phyloP scores from a whole-genome alignment of 2,329 filamentous ascomycete genomes.

The Stylonectria norvegica region DNA sequence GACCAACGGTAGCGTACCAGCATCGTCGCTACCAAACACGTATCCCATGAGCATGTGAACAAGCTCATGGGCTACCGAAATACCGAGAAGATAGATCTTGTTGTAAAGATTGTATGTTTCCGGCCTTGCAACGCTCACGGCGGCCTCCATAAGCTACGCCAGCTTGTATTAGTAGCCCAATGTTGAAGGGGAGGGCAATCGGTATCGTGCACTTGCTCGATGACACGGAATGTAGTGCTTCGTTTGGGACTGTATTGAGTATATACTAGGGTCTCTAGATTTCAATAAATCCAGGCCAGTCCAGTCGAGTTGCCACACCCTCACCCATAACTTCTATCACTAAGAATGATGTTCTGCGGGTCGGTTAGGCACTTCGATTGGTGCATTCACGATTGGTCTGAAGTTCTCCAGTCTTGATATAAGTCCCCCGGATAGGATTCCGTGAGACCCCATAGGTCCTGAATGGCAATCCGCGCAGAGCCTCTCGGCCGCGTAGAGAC shows the following conservation, averaged over 20 bases:
- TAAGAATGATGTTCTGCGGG: background rate
- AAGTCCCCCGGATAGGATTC: too few species aligned
- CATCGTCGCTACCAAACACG: background rate
- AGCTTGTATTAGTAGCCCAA: too few species aligned
- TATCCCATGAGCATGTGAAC: slow-evolving; percentile 1
- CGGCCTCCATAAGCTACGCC: background rate
- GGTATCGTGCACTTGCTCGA: background rate
- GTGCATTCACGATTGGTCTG: too few species aligned
- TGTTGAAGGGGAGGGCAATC: background rate
- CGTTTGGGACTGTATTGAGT: background rate
- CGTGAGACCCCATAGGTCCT: too few species aligned
- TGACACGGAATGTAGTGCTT: background rate
- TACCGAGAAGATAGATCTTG: background rate
- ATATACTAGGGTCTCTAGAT: background rate
- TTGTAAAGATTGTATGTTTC: background rate
- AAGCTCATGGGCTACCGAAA: background rate
- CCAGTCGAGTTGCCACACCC: background rate
- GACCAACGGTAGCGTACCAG: background rate
- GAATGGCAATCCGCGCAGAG: too few species aligned
- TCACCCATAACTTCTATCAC: background rate
- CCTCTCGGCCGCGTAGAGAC: too few species aligned
- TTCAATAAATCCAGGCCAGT: background rate
- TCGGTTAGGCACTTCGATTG: background rate
- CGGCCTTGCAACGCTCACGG: too few species aligned
- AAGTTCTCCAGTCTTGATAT: too few species aligned